Conservation (phyloP, 2,329 filamentous ascomycete species). For the Aspergillus sp. region DNA sequence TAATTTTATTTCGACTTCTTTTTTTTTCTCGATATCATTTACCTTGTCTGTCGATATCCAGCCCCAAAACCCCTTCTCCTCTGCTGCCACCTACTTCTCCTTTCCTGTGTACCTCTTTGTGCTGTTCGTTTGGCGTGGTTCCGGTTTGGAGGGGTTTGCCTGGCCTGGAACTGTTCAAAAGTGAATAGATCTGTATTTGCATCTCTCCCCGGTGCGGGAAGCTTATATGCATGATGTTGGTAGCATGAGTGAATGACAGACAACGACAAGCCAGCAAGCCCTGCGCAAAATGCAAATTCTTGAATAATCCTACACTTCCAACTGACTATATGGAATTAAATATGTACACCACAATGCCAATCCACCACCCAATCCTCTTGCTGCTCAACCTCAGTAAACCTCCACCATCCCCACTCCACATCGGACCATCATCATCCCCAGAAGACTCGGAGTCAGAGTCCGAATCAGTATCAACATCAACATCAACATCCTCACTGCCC, state of each 20-base stretch:
- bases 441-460: not conserved
- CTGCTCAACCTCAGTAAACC: not conserved
- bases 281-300: not conserved
- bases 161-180: conserved; percentile 24
- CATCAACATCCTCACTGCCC: not conserved
- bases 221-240: conserved; percentile 23
- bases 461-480: not conserved
- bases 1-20: conserved; percentile 26
- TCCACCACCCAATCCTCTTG: not conserved
- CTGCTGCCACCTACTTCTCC: conserved; percentile 12
- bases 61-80: conserved; percentile 17
- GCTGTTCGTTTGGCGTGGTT: conserved; percentile 22
- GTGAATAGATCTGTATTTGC: conserved; percentile 28
- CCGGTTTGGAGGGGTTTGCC: conserved; percentile 14
- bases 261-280: conserved; percentile 19
- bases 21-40: conserved; percentile 22
- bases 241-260: conserved; percentile 30
- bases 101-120: conserved; percentile 19
- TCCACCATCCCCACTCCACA: not conserved
- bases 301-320: not conserved
- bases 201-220: conserved; percentile 17
- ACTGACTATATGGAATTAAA: not conserved
- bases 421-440: not conserved
- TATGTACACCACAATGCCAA: conserved; percentile 1
- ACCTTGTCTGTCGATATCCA: conserved; percentile 29